phyloP scores from a whole-genome alignment of 805 yeast species.

The Metschnikowia bowlesiae region DNA sequence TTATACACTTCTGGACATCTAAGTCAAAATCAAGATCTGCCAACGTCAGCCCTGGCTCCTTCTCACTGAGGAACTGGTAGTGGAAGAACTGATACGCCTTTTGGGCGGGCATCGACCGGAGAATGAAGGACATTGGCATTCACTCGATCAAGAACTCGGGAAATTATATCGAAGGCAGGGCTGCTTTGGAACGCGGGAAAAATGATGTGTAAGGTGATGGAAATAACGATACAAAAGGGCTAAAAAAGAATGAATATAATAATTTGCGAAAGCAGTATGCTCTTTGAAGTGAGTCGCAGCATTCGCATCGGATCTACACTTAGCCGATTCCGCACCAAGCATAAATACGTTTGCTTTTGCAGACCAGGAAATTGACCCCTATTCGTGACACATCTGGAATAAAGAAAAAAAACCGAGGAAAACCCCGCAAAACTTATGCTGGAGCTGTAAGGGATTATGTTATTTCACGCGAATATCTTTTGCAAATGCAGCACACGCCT shows the following conservation, averaged over 20 bases:
- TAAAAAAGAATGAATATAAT: background rate
- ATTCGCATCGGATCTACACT: background rate
- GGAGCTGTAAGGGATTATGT: no score
- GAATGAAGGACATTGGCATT: slow-evolving; percentile 9
- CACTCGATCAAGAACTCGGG: background rate
- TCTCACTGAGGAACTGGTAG: slow-evolving; percentile 51
- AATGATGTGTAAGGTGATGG: background rate
- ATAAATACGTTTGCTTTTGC: background rate
- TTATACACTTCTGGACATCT: slow-evolving; percentile 39
- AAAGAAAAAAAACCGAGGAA: background rate
- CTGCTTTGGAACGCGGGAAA: background rate
- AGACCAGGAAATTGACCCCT: background rate
- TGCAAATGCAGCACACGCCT: no score
- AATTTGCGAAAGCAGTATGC: slow-evolving; percentile 1
- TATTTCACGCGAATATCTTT: no score
- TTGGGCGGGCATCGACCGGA: slow-evolving; percentile 26
- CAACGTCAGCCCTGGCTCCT: slow-evolving; percentile 44
- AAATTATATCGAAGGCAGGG: background rate
- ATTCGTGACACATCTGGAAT: background rate
- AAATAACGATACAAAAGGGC: background rate
- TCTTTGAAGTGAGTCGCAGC: background rate
- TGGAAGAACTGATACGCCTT: slow-evolving; percentile 43
- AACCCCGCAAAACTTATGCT: no score
- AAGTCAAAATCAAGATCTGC: slow-evolving; percentile 50
- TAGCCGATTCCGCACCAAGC: background rate